A percentile compares a stretch with the other conserved stretches of the same genome.
These are phyloP conservation scores for Aspergillus unguis DNA, from an alignment of 2,329 filamentous ascomycete species.

Conservation along the genomic window DNA sequence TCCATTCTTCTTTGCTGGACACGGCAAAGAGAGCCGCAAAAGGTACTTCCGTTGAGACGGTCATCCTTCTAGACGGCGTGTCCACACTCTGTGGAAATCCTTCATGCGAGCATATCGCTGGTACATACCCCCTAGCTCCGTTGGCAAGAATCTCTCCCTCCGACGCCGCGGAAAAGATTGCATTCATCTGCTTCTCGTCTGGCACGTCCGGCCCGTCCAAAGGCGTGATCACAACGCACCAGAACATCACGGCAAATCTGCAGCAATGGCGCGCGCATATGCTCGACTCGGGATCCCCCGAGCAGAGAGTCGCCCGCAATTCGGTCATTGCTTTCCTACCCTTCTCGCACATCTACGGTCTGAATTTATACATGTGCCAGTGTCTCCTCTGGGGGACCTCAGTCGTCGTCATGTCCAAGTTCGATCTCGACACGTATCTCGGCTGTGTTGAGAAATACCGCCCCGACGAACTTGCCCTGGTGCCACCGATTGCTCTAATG, in stretches of 20 bases:
- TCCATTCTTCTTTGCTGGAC: not conserved
- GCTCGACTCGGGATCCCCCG: not conserved
- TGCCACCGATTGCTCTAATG: constrained; percentile 1
- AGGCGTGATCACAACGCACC: constrained; percentile 2
- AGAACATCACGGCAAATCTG: constrained; percentile 1
- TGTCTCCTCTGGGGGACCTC: not conserved
- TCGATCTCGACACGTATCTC: not conserved
- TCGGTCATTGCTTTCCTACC: constrained; percentile 7
- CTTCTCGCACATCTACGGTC: constrained; percentile 6
- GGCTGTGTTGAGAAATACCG: not conserved
- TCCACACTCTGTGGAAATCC: not conserved
- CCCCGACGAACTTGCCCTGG: not conserved
- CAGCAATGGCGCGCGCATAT: constrained; percentile 4
- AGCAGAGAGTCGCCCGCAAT: not conserved
- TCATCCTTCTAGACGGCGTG: not conserved
- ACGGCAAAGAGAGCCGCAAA: not conserved
- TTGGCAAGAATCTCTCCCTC: not conserved
- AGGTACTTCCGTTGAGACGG: not conserved
- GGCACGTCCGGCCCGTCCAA: not conserved
- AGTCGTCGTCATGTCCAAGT: not conserved
- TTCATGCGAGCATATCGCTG: not conserved
- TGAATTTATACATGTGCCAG: constrained; percentile 3
- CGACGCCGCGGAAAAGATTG: not conserved
- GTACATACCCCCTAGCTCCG: not conserved
- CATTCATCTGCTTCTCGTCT: constrained; percentile 8